phyloP scores from a whole-genome alignment of 306 rosid species.

The Trifolium pratense region DNA sequence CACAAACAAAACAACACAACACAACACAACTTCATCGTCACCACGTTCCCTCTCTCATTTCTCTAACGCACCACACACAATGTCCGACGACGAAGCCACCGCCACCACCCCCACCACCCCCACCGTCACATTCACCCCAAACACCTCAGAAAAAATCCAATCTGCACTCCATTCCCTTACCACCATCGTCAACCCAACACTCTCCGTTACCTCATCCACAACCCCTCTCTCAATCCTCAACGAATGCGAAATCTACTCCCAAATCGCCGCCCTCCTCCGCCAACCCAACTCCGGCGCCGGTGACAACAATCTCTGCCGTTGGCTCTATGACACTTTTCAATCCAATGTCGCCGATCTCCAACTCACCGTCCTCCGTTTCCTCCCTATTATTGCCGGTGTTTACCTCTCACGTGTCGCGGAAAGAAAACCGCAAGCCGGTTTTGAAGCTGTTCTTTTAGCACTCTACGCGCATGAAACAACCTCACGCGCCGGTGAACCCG shows the following conservation, averaged over 20 bases:
- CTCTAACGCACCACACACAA: not conserved
- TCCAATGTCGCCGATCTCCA: constrained; percentile 59
- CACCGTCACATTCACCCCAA: not conserved
- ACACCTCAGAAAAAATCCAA: constrained; percentile 34
- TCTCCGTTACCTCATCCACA: constrained; percentile 34
- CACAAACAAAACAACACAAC: not conserved
- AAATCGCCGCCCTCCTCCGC: constrained; percentile 68
- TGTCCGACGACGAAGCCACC: constrained; percentile 40
- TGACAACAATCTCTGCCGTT: constrained; percentile 75
- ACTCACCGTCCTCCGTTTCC: constrained; percentile 70
- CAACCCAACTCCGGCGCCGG: constrained; percentile 71
- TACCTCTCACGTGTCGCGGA: constrained; percentile 67
- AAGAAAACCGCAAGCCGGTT: constrained; percentile 67
- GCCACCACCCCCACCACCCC: not conserved
- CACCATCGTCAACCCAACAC: constrained; percentile 53
- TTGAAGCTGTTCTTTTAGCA: constrained; percentile 79
- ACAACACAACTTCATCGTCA: not conserved
- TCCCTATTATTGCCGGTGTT: constrained; percentile 63
- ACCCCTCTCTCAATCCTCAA: constrained; percentile 56
- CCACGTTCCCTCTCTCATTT: not conserved
- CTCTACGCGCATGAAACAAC: constrained; percentile 72
- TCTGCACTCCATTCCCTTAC: constrained; percentile 58
- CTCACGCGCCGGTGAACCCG: constrained; percentile 60
- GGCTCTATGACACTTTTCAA: constrained; percentile 93
- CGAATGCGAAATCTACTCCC: constrained; percentile 46